These are phyloP conservation scores for Tetragonia tetragonoides DNA, from an alignment of 148 eudicot species.

Conservation along the genomic window DNA sequence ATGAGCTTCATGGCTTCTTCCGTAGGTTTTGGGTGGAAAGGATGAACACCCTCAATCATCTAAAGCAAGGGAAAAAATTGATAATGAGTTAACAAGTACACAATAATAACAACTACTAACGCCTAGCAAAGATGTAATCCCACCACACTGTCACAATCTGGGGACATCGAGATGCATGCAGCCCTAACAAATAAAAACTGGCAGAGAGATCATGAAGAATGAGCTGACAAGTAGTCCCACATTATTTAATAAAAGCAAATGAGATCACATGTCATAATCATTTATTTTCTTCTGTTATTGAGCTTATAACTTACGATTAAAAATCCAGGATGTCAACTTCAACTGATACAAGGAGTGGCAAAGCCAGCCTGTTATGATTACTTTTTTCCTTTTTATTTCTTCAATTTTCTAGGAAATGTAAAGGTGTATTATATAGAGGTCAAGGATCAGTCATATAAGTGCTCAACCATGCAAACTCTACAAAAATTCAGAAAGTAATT, in stretches of 20 bases:
- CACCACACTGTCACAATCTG: too few species aligned
- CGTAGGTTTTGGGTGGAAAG: constrained; percentile 74
- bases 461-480: neutral
- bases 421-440: neutral
- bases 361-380: neutral
- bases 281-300: neutral
- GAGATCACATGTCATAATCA: neutral
- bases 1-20: constrained; percentile 67
- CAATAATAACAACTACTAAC: too few species aligned
- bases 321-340: neutral
- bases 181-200: too few species aligned
- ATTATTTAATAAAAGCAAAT: constrained; percentile 1
- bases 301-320: neutral
- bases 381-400: neutral
- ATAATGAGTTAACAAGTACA: constrained; percentile 12
- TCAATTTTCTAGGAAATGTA: neutral
- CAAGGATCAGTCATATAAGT: neutral
- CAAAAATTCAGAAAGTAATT: neutral
- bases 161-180: too few species aligned
- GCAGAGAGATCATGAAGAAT: neutral
- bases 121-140: too few species aligned
- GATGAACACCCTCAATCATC: constrained; percentile 91
- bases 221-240: constrained; percentile 14
- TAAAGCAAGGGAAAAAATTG: constrained; percentile 22
- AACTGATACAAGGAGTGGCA: neutral